These are phyloP conservation scores for Lathyrus sativus DNA, from an alignment of 306 rosid species.

Conservation along the genomic window DNA sequence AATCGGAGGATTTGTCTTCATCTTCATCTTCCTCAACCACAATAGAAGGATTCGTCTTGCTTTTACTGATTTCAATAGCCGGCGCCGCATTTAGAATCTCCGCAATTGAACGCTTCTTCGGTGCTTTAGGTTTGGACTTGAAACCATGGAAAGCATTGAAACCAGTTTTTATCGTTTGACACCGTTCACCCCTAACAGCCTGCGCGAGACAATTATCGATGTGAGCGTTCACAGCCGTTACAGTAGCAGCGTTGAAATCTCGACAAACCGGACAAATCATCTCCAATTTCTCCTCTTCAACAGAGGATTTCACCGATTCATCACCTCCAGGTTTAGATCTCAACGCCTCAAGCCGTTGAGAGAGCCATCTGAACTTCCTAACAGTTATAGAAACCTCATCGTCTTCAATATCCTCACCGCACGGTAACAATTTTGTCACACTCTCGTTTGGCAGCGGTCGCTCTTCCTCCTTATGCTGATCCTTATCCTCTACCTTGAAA, in stretches of 20 bases:
- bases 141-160: slow-evolving; percentile 22
- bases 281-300: slow-evolving; percentile 47
- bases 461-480: background rate
- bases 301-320: slow-evolving; percentile 25
- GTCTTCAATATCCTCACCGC: background rate
- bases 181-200: slow-evolving; percentile 50
- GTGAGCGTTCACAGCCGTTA: slow-evolving; percentile 68
- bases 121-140: slow-evolving; percentile 58
- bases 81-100: slow-evolving; percentile 89
- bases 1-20: slow-evolving; percentile 35
- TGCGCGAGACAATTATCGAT: slow-evolving; percentile 63
- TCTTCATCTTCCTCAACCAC: slow-evolving; percentile 33
- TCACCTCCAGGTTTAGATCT: slow-evolving; percentile 45
- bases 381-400: slow-evolving; percentile 60
- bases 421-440: slow-evolving; percentile 39
- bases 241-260: slow-evolving; percentile 59
- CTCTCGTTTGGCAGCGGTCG: slow-evolving; percentile 19
- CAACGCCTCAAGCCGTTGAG: slow-evolving; percentile 56
- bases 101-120: slow-evolving; percentile 86
- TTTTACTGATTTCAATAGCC: slow-evolving; percentile 49
- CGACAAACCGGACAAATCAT: slow-evolving; percentile 78
- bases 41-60: too few relatives aligned
- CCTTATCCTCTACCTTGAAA: slow-evolving; percentile 43
- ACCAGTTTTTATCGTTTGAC: slow-evolving; percentile 41
- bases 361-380: slow-evolving; percentile 75